Evolutionary conservation across 805 yeast species (phyloP).

Genomic region (Yarrowia hollandica): DNA sequence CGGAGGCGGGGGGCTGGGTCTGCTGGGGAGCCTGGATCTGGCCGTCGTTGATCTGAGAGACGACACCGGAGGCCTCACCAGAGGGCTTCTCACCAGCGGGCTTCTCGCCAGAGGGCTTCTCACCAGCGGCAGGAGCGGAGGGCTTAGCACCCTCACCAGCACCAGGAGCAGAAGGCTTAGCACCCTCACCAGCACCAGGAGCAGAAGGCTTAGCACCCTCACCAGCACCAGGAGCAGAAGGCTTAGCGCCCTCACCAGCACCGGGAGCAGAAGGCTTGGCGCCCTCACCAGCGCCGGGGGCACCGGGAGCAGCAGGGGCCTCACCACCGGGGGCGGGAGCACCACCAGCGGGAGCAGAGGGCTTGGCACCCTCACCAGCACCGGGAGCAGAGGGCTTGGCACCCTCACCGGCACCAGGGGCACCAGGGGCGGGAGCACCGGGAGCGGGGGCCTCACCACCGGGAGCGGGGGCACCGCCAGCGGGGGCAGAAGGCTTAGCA

Average conservation of each 20-base stretch:
- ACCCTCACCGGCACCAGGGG: constrained; percentile 1
- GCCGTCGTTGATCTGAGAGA: constrained; percentile 10
- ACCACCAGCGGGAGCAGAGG: constrained; percentile 1
- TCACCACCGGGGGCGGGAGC: not conserved
- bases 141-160: not conserved
- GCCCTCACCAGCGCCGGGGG: not conserved
- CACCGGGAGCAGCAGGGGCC: constrained; percentile 1
- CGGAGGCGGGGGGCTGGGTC: constrained; percentile 5
- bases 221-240: not conserved
- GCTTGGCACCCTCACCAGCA: constrained; percentile 3
- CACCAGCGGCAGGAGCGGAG: not conserved
- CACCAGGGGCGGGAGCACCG: not conserved
- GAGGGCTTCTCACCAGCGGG: not conserved
- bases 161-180: not conserved
- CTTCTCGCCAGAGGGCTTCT: not conserved
- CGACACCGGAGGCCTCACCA: constrained; percentile 1
- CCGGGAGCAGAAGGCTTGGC: not conserved
- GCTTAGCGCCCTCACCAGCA: constrained; percentile 3
- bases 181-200: constrained; percentile 1
- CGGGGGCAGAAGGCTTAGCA: constrained; percentile 2
- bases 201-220: not conserved
- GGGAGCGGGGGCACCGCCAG: not conserved
- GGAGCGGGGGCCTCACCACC: not conserved
- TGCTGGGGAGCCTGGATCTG: constrained; percentile 23
- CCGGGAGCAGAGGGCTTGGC: not conserved